These are phyloP conservation scores for Talaromyces nanjingensis DNA, from an alignment of 495 filamentous ascomycete genomes.

Conservation along the genomic window DNA sequence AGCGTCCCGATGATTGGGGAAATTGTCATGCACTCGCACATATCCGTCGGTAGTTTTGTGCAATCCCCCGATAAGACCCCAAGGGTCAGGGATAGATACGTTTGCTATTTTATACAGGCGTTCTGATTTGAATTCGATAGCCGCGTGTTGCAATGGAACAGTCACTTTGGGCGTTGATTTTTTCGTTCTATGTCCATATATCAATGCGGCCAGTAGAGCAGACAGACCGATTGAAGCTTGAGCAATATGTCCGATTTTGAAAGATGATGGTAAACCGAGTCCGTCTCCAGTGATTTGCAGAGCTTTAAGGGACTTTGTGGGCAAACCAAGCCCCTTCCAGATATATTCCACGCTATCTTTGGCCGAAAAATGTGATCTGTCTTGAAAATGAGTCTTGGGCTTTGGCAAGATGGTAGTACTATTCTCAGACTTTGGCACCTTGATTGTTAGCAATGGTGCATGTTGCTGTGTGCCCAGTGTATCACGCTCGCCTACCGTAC, in stretches of 20 bases:
- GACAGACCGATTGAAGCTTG: constrained; percentile 38
- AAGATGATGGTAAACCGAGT: constrained; percentile 31
- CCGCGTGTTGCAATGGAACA: constrained; percentile 30
- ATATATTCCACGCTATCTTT: constrained; percentile 15
- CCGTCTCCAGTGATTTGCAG: constrained; percentile 13
- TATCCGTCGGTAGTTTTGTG: constrained; percentile 37
- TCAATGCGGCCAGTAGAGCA: constrained; percentile 30
- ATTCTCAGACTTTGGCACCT: constrained; percentile 1
- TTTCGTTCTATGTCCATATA: constrained; percentile 19
- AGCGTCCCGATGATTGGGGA: constrained; percentile 32
- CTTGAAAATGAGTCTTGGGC: background rate
- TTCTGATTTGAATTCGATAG: constrained; percentile 39
- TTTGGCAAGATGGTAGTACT: background rate
- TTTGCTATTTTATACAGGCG: constrained; percentile 29
- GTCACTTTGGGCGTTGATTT: constrained; percentile 15
- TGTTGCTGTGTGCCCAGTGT: constrained; percentile 12
- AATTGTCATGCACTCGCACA: constrained; percentile 37
- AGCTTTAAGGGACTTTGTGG: constrained; percentile 8
- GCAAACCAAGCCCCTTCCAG: constrained; percentile 16
- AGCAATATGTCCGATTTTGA: constrained; percentile 35
- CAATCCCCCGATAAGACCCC: constrained; percentile 35
- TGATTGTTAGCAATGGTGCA: constrained; percentile 8
- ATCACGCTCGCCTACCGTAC: constrained; percentile 11
- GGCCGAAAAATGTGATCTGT: constrained; percentile 10
- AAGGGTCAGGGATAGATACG: constrained; percentile 16